Conservation (phyloP, 2,329 filamentous ascomycete genomes). For the Paecilomyces niveus region DNA sequence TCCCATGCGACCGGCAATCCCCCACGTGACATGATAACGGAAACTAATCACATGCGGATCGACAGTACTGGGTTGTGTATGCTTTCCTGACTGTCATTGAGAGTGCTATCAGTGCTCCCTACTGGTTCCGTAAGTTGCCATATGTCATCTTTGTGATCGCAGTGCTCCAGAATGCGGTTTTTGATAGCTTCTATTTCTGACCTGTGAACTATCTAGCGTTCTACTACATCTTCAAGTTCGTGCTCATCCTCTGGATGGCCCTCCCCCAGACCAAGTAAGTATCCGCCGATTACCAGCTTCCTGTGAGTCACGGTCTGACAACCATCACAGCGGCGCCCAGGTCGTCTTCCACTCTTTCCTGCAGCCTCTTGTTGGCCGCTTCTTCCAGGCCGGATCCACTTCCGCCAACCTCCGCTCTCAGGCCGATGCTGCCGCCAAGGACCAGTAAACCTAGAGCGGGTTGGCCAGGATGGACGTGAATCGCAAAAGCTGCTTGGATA, state of each 20-base stretch:
- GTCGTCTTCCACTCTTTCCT: constrained; percentile 95
- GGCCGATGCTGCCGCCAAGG: constrained; percentile 61
- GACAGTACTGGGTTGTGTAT: constrained; percentile 61
- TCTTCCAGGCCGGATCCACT: constrained; percentile 73
- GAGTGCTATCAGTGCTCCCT: constrained; percentile 59
- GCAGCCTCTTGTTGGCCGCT: constrained; percentile 82
- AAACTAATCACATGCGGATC: constrained; percentile 10
- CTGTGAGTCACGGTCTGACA: constrained; percentile 10
- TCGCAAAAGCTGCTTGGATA: constrained; percentile 6
- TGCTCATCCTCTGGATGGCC: constrained; percentile 94
- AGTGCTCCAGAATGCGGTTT: background rate
- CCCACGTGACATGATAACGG: constrained; percentile 11
- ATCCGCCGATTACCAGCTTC: constrained; percentile 12
- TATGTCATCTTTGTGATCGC: background rate
- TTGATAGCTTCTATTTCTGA: constrained; percentile 13
- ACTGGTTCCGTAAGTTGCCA: constrained; percentile 56
- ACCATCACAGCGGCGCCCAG: constrained; percentile 69
- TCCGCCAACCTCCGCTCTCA: constrained; percentile 83
- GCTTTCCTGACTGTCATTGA: constrained; percentile 60
- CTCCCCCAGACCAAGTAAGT: constrained; percentile 88
- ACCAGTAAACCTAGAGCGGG: constrained; percentile 54
- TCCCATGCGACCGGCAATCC: background rate
- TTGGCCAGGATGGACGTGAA: constrained; percentile 11
- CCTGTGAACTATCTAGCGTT: constrained; percentile 51
- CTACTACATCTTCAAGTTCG: constrained; percentile 99